Base-by-base conservation (phyloP, 2,329 filamentous ascomycete species). In the Aspergillus sp. region DNA sequence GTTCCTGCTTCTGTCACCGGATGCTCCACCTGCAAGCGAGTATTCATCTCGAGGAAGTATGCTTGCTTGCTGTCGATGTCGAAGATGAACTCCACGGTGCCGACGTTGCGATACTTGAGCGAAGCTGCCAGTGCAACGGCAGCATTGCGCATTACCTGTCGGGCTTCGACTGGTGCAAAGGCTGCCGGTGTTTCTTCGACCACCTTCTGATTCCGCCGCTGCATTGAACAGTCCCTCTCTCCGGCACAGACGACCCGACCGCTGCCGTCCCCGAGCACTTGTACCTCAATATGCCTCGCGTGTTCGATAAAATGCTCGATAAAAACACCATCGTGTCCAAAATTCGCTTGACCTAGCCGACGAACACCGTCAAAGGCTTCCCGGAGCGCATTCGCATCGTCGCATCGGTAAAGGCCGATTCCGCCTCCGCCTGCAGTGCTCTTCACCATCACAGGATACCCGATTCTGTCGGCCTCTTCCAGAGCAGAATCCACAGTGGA, bases 171-270 rank as follows among this genome's bases (percentile, higher is more conserved):
- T 0, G 70, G 71, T 0, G 82, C 67, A 53, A 78, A 75, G 0
- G 69, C 55, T 5, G 74, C 76, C 0, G 80, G 80, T 1, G 76
- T 76, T 68, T 83, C 81, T 61, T 85, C 83, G 0, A 85, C 72
- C 3, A 85, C 76, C 62, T 85, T 85, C 60, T 85, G 82, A 59
- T 85, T 78, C 1, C 83, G 74, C 7, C 83, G 69, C 55, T 85
- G 82, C 1, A 85, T 66, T 6, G 82, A 83, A 61, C 83, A 85
- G 43, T 85, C 83, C 7, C 83, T 72, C 54, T 85, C 82, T 3
- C 62, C 60, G 5, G 63, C 62, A 0, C 46, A 71, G 15, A 80
- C 66, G 0, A 81, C 78, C 4, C 71, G 69, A 0, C 81, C 82
- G 7, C 31, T 17, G 13, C 46, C 43, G 22, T 60, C 43, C 1